phyloP scores from a whole-genome alignment of 176 grass and related monocot genomes.

The Guadua angustifolia region DNA sequence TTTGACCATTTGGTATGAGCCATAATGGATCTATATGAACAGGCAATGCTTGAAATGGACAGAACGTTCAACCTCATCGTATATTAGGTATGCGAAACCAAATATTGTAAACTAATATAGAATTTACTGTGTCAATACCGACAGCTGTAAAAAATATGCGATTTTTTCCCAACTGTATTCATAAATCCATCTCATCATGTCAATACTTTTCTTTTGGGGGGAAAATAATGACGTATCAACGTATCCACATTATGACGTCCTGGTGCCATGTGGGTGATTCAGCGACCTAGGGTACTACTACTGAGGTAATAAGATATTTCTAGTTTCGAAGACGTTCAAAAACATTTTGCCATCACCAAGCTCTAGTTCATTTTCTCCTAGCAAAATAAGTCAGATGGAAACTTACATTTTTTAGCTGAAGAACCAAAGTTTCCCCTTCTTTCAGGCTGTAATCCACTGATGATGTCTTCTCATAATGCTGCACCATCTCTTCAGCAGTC shows the following conservation, averaged over 20 bases:
- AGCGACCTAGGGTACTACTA: conserved; percentile 15
- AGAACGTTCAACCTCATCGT: not conserved
- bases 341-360: conserved; percentile 12
- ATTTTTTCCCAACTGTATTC: not conserved
- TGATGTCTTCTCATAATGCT: conserved; percentile 83
- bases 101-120: not conserved
- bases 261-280: not conserved
- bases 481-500: conserved; percentile 97
- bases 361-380: conserved; percentile 10
- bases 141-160: not conserved
- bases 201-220: not conserved
- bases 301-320: not conserved
- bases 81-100: not conserved
- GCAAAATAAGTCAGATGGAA: not conserved
- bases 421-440: conserved; percentile 98
- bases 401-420: conserved; percentile 94
- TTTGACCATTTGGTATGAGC: not conserved
- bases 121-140: not conserved
- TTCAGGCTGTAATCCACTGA: conserved; percentile 98
- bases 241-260: not conserved
- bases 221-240: not conserved
- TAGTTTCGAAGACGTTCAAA: not conserved
- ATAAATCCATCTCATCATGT: not conserved
- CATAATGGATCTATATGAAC: no score
- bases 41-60: not conserved